phyloP scores from a whole-genome alignment of 2,329 filamentous ascomycete genomes.

The Talaromyces atroroseus region DNA sequence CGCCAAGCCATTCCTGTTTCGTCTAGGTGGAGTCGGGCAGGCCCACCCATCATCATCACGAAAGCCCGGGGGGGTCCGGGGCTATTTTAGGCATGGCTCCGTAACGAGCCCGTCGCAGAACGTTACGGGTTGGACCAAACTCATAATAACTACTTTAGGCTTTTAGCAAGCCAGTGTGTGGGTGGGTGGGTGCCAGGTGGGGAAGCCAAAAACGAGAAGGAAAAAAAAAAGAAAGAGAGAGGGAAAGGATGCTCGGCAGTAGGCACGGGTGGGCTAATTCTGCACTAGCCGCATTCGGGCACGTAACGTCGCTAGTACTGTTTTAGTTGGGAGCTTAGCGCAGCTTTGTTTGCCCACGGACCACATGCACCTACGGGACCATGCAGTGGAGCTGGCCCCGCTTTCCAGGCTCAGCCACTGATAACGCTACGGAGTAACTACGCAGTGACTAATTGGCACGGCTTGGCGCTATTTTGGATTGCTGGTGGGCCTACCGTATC shows the following conservation, averaged over 20 bases:
- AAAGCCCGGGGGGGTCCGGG: not conserved
- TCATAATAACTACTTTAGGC: too few species aligned
- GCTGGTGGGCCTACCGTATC: not conserved
- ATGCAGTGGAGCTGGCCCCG: not conserved
- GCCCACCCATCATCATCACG: not conserved
- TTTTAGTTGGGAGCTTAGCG: not conserved
- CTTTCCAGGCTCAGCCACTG: not conserved
- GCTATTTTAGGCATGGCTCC: not conserved
- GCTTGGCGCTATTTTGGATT: slow-evolving; percentile 1
- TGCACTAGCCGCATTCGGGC: too few species aligned
- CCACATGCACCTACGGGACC: slow-evolving; percentile 10
- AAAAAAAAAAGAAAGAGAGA: too few species aligned
- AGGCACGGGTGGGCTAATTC: too few species aligned
- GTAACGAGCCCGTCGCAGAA: not conserved
- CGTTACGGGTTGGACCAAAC: not conserved
- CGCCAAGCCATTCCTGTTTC: not conserved
- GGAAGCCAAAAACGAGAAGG: too few species aligned
- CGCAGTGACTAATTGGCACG: not conserved
- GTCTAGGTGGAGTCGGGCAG: not conserved
- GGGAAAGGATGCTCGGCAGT: too few species aligned
- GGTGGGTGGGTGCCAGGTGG: not conserved
- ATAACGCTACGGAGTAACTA: not conserved
- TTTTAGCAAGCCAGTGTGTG: too few species aligned
- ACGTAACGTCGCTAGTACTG: too few species aligned
- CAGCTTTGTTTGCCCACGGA: not conserved